phyloP scores from a whole-genome alignment of 345 rosid genomes.

The Salix exigua region DNA sequence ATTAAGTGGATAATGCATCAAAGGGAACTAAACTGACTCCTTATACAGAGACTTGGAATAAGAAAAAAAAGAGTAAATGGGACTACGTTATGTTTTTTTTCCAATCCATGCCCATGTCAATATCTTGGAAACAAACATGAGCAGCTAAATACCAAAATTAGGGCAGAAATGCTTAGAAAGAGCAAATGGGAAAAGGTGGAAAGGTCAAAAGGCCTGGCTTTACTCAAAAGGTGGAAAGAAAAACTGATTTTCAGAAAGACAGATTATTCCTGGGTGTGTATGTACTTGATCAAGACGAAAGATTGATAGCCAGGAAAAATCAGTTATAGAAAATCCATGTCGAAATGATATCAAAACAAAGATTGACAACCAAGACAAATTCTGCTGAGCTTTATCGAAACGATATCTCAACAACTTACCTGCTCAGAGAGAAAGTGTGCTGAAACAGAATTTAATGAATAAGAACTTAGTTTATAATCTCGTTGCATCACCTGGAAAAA shows the following conservation, averaged over 20 bases:
- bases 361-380: no score
- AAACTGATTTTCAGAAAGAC: not conserved
- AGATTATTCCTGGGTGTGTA: not conserved
- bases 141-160: not conserved
- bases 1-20: not conserved
- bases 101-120: not conserved
- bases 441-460: conserved; percentile 91
- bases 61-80: not conserved
- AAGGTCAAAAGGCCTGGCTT: not conserved
- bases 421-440: conserved; percentile 98
- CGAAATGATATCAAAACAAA: not conserved
- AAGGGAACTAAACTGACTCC: not conserved
- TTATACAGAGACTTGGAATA: not conserved
- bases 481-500: conserved; percentile 67
- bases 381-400: not conserved
- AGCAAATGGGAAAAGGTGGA: not conserved
- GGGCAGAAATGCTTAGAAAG: not conserved
- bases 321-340: not conserved
- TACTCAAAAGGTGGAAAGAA: not conserved
- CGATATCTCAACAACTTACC: conserved; percentile 37
- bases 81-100: no score
- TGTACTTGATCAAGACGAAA: not conserved
- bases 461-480: conserved; percentile 90
- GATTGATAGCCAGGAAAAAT: not conserved
- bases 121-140: no score